Conservation (phyloP, 176 grass and related monocot genomes). For the Chloris gayana region DNA sequence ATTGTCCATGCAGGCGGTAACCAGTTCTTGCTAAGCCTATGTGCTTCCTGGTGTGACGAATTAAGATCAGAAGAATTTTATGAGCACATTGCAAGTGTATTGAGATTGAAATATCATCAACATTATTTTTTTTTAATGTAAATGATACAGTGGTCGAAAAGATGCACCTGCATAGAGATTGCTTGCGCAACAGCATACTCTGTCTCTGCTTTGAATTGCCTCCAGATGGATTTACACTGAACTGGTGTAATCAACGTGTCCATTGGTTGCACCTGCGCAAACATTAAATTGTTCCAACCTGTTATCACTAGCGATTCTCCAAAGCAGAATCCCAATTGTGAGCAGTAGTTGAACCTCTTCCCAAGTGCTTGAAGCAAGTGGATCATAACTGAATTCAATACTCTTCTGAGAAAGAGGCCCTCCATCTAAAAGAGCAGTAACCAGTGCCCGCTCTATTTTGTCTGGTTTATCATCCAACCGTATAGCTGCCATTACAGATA, state of each 20-base stretch:
- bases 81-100: conserved; percentile 18
- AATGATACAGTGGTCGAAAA: neutral
- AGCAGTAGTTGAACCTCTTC: conserved; percentile 62
- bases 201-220: conserved; percentile 80
- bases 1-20: conserved; percentile 76
- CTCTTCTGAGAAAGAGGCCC: conserved; percentile 51
- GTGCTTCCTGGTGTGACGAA: conserved; percentile 56
- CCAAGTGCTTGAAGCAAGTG: conserved; percentile 80
- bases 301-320: neutral
- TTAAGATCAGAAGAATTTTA: neutral
- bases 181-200: conserved; percentile 76
- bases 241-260: conserved; percentile 79
- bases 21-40: conserved; percentile 55
- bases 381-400: conserved; percentile 52
- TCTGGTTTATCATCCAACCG: conserved; percentile 75
- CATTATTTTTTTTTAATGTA: conserved; percentile 15
- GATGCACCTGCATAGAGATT: conserved; percentile 55
- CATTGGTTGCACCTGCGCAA: conserved; percentile 58
- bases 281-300: conserved; percentile 15
- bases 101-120: neutral
- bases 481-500: conserved; percentile 69
- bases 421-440: conserved; percentile 61
- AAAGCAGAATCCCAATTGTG: conserved; percentile 6
- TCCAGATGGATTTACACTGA: conserved; percentile 83
- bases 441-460: conserved; percentile 66